Evolutionary conservation across 2,329 filamentous ascomycete genomes (phyloP).

Genomic region (Sphaerulina musiva): DNA sequence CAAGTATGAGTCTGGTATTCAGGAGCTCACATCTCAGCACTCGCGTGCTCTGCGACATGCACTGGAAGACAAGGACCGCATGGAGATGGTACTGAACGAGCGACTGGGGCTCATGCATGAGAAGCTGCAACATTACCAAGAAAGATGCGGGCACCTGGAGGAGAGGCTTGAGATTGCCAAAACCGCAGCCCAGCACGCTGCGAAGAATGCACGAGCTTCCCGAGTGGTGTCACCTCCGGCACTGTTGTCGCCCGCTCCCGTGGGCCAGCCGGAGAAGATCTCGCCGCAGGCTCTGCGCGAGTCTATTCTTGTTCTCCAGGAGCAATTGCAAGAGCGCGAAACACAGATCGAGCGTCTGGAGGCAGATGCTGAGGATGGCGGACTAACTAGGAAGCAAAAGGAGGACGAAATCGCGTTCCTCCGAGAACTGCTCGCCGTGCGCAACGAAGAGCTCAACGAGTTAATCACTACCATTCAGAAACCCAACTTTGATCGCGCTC

Average conservation of each 20-base stretch:
- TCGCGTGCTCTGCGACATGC: slow-evolving; percentile 37
- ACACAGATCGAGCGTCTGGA: slow-evolving; percentile 82
- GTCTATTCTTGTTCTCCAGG: slow-evolving; percentile 91
- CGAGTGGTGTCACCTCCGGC: slow-evolving; percentile 27
- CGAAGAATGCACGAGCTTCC: slow-evolving; percentile 49
- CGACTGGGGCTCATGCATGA: slow-evolving; percentile 74
- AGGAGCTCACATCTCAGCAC: slow-evolving; percentile 57
- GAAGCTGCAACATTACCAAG: slow-evolving; percentile 78
- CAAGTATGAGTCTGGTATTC: slow-evolving; percentile 46
- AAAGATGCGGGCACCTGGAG: slow-evolving; percentile 76
- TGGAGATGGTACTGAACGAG: slow-evolving; percentile 73
- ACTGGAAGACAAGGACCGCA: slow-evolving; percentile 72
- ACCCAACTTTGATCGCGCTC: slow-evolving; percentile 66
- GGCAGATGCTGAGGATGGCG: slow-evolving; percentile 68
- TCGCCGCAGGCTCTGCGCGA: slow-evolving; percentile 92
- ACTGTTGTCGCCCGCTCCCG: slow-evolving; percentile 28
- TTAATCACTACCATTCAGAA: slow-evolving; percentile 74
- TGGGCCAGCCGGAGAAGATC: slow-evolving; percentile 67
- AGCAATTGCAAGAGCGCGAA: slow-evolving; percentile 92
- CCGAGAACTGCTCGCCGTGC: slow-evolving; percentile 82
- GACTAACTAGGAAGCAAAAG: slow-evolving; percentile 77
- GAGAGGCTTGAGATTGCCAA: slow-evolving; percentile 88
- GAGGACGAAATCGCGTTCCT: slow-evolving; percentile 95
- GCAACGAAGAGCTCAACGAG: slow-evolving; percentile 85
- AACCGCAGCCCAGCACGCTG: slow-evolving; percentile 77